Base-by-base conservation (phyloP, 805 yeast genomes). In the Debaryomyces tyrocola region DNA sequence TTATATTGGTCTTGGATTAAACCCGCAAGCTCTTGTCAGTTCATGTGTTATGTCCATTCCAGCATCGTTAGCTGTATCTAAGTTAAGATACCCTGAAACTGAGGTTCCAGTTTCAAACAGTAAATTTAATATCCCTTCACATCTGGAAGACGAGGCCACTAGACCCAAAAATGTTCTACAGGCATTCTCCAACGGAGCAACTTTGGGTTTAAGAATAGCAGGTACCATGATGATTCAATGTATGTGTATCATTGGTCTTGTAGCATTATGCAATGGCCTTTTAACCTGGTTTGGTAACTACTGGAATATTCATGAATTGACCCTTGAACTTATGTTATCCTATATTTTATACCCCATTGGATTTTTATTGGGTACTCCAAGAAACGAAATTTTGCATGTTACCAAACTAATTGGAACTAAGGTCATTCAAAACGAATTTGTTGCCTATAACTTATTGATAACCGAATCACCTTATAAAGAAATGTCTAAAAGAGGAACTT, bases 11-110 rank as follows among this genome's bases (percentile, higher is more conserved):
- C 69, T 82, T 60, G 87, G 87, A 29, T 73, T 82, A 53, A 80
- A 78, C 53, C 72, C 86, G 2, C 83, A 80, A 53, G 85, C 84
- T 5, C 69, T 82, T 57, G 79, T 82, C 14, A 77, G 84, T n/a
- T 77, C 84, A 24, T 82, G 87, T 69, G 83, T 82, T 44, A 82
- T 82, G 87, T 80, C 85, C 2, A 80, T 82, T 58, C 87, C 87
- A 5, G 83, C 83, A 33, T 76, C 84, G 6, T 64, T 82, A 48
- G 84, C 85, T 3, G 78, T 80, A 18, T 77, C 85, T 12, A 82
- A 82, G 55, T 68, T 82, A 50, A 73, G 86, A 58, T 67, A 64
- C 51, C 87, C 87, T 12, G 87, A 82, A 55, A 73, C 77, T 4
- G 85, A 82, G 50, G 74, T 69, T 50, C 72, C 85, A 3, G 53